Evolutionary conservation across 306 rosid genomes (phyloP), one percentile per base, ranked within the genome.

Genomic region (Boehmeria nivea): DNA sequence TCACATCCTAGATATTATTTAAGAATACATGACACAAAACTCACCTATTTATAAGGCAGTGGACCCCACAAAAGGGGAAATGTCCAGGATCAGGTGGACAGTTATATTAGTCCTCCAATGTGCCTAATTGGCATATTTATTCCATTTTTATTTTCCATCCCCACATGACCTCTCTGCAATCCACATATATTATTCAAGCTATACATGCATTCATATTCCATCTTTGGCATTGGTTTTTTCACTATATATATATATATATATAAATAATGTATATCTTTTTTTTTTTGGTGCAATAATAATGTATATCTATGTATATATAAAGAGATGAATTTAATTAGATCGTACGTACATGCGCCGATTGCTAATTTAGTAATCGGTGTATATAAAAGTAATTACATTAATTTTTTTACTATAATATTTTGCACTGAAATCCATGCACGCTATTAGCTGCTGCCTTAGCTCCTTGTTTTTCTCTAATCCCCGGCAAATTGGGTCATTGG

Each of bases 1-100:
- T n/a, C 45, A 3, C 16, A 40, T 11, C 16, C 36, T n/a, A n/a
- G n/a, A n/a, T n/a, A n/a, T n/a, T n/a, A n/a, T n/a, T n/a, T n/a
- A n/a, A n/a, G n/a, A n/a, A n/a, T n/a, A n/a, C n/a, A n/a, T n/a
- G n/a, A n/a, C n/a, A n/a, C 45, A 4, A 33, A 42, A 64, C 12
- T 34, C 22, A 34, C 16, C 10, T 3, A 7, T 28, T 16, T 63
- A 37, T 31, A 31, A 54, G 62, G 38, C 59, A 8, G 74, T 81
- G 87, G 95, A 66, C 67, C 83, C 90, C 81, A 73, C 43, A 46
- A 76, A 76, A 80, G 86, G 17, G 82, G 64, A 81, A 59, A 70
- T 76, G 95, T 83, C 91, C 55, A 64, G 81, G 75, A 69, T 73
- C 74, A 11, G 88, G 91, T 81, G 72, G 95, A 81, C 95, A 78